Base-by-base conservation (phyloP, 2,329 filamentous ascomycete species). In the Cercospora beticola region DNA sequence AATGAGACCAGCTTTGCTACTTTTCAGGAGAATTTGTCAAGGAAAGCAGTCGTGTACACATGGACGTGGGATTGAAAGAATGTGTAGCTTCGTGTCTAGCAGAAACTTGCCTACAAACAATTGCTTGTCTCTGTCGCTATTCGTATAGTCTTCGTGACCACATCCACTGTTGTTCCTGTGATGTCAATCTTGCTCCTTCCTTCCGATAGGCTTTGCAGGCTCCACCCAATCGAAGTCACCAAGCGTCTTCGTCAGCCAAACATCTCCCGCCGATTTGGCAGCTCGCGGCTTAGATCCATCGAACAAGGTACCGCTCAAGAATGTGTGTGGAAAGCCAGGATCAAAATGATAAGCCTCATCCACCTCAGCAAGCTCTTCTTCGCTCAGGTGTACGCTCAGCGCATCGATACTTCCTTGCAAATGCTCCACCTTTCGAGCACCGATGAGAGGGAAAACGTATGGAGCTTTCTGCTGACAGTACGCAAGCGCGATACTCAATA, bases 361-460 rank as follows among this genome's bases (percentile, higher is more conserved):
- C 68, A 93, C 88, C 72, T 88, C 85, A 43, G 86, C 79, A 28
- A 93, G 86, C 54, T 94, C 89, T 68, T 89, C 84, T 0, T 82
- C 77, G 0, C 81, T 85, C 40, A 94, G 81, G 64, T 84, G 80
- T 49, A 93, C 80, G 1, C 82, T 83, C 40, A 94, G 82, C 0
- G 89, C 89, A 74, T 89, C 86, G 71, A 93, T 90, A 74, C 92
- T 93, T 67, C 83, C 84, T 76, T 89, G 86, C 54, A 94, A 81
- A 76, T 93, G 90, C 62, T 89, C 87, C 10, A 91, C 78, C 73
- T 88, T 92, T 10, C 90, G 85, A 0, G 89, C 89, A 10, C 91
- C 90, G 5, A 92, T 83, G 88, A 74, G 92, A 88, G 0, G 89
- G 86, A 70, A 73, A 0, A 88, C 82, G 49, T 74, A 73, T 14